A percentile compares a stretch with the other conserved stretches of the same genome.
These are phyloP conservation scores for Apiotrichum mycotoxinovorans DNA, from an alignment of 1,284 basidiomycete species.

Conservation along the genomic window DNA sequence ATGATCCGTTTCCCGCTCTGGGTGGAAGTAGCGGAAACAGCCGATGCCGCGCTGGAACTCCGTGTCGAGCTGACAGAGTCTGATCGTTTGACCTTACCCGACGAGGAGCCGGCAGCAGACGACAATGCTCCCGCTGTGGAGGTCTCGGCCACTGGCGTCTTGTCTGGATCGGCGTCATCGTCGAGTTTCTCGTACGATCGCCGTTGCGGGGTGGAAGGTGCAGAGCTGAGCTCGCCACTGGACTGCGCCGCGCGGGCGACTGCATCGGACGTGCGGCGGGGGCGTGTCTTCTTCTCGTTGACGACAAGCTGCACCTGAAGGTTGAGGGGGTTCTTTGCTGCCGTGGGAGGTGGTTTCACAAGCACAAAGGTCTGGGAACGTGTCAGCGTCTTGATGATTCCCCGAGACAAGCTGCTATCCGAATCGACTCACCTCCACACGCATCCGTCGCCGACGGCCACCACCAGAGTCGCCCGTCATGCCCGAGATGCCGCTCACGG, in stretches of 20 bases:
- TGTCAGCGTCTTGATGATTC: background rate
- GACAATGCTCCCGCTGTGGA: background rate
- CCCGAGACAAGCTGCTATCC: background rate
- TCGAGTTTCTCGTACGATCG: slow-evolving; percentile 9
- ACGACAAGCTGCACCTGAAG: slow-evolving; percentile 85
- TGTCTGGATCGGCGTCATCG: background rate
- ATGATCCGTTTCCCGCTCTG: slow-evolving; percentile 61
- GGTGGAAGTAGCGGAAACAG: slow-evolving; percentile 7
- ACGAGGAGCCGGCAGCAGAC: background rate
- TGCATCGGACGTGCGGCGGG: background rate
- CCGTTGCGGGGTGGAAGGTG: slow-evolving; percentile 6
- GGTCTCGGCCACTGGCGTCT: background rate
- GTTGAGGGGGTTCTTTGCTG: slow-evolving; percentile 83
- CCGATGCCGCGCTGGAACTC: slow-evolving; percentile 7
- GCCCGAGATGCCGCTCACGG: slow-evolving; percentile 2
- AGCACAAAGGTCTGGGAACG: slow-evolving; percentile 62
- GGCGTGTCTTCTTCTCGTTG: slow-evolving; percentile 5
- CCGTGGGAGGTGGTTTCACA: slow-evolving; percentile 56
- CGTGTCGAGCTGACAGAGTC: slow-evolving; percentile 26
- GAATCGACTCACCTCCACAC: slow-evolving; percentile 10
- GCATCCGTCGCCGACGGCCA: slow-evolving; percentile 1
- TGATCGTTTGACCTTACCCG: slow-evolving; percentile 20
- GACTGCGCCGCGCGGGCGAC: background rate
- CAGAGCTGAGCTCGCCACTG: background rate
- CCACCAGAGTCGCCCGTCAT: background rate